A percentile compares a stretch with the other conserved stretches of the same genome.
Evolutionary conservation across 2,329 filamentous ascomycete species (phyloP).

Genomic region (Fonsecaea monophora): DNA sequence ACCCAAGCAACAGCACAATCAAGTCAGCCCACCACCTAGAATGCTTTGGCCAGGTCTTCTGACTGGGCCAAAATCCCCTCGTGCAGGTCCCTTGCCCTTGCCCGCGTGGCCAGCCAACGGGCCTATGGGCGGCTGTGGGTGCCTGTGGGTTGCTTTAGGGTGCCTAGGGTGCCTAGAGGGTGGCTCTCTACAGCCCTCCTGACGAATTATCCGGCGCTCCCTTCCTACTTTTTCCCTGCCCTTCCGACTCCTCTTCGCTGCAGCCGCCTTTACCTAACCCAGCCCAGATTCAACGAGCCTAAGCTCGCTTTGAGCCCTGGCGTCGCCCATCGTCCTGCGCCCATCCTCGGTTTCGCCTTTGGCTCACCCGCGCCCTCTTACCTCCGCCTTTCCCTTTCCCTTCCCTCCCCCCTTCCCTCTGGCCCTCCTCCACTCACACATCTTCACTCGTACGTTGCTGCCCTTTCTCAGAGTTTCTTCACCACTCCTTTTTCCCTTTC

Average conservation of each 20-base stretch:
- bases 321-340: conserved; percentile 14
- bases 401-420: neutral
- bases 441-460: conserved; percentile 11
- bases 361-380: conserved; percentile 11
- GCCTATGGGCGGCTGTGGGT: neutral
- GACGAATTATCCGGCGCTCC: conserved; percentile 14
- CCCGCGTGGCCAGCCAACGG: conserved; percentile 2
- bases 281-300: conserved; percentile 13
- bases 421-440: conserved; percentile 4
- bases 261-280: conserved; percentile 14
- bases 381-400: conserved; percentile 4
- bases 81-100: neutral
- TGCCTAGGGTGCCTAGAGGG: neutral
- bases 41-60: neutral
- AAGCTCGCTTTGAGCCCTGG: conserved; percentile 15
- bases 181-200: neutral
- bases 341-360: conserved; percentile 9
- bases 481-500: conserved; percentile 16
- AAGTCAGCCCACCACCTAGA: conserved; percentile 10
- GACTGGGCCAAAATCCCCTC: conserved; percentile 24
- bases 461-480: conserved; percentile 11
- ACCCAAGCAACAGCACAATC: neutral
- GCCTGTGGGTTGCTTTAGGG: neutral
- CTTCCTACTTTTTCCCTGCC: conserved; percentile 14
- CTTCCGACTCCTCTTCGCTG: conserved; percentile 23